Percentiles rank a stretch among this genome's conserved stretches.
These are phyloP conservation scores for Pythium utonaiense DNA, from an alignment of 352 stramenopile genomes.

Conservation along the genomic window DNA sequence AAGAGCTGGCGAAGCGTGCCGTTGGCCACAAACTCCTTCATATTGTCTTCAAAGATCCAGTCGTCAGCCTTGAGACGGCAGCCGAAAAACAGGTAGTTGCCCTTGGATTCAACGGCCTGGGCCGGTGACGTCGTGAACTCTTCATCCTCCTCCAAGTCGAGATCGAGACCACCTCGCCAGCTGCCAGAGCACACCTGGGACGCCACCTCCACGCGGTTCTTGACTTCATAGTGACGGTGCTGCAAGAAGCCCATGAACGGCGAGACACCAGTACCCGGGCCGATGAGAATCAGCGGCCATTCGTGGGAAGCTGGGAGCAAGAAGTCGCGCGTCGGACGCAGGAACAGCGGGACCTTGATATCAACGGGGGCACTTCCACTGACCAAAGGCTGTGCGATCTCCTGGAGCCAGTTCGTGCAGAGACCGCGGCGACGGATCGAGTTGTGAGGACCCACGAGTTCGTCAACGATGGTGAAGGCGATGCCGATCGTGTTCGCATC, in stretches of 20 bases:
- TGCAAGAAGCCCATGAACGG: conserved; percentile 96
- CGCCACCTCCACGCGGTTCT: conserved; percentile 12
- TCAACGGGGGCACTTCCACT: neutral
- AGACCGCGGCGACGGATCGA: conserved; percentile 44
- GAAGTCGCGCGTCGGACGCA: conserved; percentile 90
- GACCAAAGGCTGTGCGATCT: conserved; percentile 44
- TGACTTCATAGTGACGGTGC: conserved; percentile 61
- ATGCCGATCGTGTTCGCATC: conserved; percentile 67
- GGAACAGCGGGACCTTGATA: conserved; percentile 82
- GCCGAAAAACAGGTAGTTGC: conserved; percentile 94
- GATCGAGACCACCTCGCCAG: conserved; percentile 72
- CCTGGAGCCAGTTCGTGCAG: conserved; percentile 64
- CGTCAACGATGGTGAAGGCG: conserved; percentile 92
- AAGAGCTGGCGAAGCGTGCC: conserved; percentile 83
- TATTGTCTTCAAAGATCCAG: conserved; percentile 90
- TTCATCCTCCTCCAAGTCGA: conserved; percentile 42
- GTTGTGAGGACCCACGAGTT: conserved; percentile 39
- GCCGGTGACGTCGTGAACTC: conserved; percentile 28
- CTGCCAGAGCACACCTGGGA: conserved; percentile 53
- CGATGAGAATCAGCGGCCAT: conserved; percentile 92
- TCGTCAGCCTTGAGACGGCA: conserved; percentile 87
- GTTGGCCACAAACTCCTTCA: conserved; percentile 66
- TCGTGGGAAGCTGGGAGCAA: conserved; percentile 73
- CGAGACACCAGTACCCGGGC: conserved; percentile 94
- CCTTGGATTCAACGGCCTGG: conserved; percentile 32